phyloP scores from a whole-genome alignment of 1,284 basidiomycete genomes.

The Exobasidium cylindrosporum region DNA sequence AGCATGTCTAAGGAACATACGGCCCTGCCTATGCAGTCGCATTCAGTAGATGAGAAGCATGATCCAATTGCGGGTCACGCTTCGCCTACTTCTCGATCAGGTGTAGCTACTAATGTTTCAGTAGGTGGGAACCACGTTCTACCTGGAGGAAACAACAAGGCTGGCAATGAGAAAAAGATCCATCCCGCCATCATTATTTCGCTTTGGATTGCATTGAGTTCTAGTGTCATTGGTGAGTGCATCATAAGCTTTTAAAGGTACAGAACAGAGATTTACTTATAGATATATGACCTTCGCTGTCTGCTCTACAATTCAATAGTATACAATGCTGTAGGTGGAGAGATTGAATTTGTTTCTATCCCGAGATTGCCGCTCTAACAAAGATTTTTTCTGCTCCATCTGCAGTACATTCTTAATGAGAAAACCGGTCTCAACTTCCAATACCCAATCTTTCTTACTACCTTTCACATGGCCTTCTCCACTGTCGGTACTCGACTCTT shows the following conservation, averaged over 20 bases:
- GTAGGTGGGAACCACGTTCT: conserved; percentile 24
- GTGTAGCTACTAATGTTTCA: conserved; percentile 10
- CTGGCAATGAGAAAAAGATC: conserved; percentile 36
- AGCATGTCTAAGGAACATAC: conserved; percentile 48
- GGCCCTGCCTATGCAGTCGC: conserved; percentile 43
- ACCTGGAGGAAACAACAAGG: conserved; percentile 26
- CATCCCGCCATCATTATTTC: conserved; percentile 69
- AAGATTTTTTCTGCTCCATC: too few relatives aligned
- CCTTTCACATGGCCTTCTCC: conserved; percentile 59
- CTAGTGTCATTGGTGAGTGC: conserved; percentile 69
- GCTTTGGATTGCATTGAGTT: conserved; percentile 84
- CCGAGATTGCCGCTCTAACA: background rate
- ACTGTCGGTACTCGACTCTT: conserved; percentile 85
- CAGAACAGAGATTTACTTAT: too few relatives aligned
- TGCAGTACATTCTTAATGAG: conserved; percentile 66
- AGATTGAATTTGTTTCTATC: background rate
- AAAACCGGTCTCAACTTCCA: conserved; percentile 40
- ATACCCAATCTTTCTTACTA: conserved; percentile 56
- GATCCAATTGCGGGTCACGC: conserved; percentile 47
- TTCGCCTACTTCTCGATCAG: conserved; percentile 23
- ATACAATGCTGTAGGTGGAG: too few relatives aligned
- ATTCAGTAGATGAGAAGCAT: conserved; percentile 49
- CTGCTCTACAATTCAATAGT: too few relatives aligned
- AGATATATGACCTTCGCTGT: too few relatives aligned
- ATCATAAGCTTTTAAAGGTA: too few relatives aligned